Percentiles rank a stretch among this genome's conserved stretches.
These are phyloP conservation scores for Apodospora peruviana DNA, from an alignment of 495 filamentous ascomycete genomes.

Conservation along the genomic window DNA sequence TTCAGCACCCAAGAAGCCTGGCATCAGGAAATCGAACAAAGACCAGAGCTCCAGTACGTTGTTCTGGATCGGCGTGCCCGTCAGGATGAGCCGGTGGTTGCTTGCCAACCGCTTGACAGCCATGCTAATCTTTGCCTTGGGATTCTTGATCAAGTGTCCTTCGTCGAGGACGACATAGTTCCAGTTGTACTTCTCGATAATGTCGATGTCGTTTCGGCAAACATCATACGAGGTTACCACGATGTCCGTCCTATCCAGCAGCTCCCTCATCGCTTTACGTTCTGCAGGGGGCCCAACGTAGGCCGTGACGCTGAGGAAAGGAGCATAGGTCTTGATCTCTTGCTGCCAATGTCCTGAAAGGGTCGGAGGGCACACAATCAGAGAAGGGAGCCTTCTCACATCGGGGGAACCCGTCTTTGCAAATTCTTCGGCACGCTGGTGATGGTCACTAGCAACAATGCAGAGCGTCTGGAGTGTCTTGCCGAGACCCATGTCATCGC, in stretches of 20 bases:
- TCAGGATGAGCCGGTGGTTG: constrained; percentile 93
- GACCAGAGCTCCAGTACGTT: constrained; percentile 97
- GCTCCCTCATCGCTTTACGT: constrained; percentile 59
- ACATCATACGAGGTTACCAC: constrained; percentile 98
- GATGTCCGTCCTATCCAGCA: constrained; percentile 73
- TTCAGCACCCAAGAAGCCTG: constrained; percentile 95
- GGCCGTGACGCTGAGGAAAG: constrained; percentile 80
- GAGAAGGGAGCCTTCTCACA: constrained; percentile 72
- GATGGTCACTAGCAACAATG: constrained; percentile 96
- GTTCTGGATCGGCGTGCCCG: constrained; percentile 97
- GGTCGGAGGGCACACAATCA: constrained; percentile 94
- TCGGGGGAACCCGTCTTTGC: constrained; percentile 71
- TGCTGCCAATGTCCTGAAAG: constrained; percentile 99
- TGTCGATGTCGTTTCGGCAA: constrained; percentile 84
- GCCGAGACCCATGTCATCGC: constrained; percentile 98
- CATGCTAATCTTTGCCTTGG: constrained; percentile 84
- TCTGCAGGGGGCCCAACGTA: constrained; percentile 87
- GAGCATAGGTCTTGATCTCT: constrained; percentile 89
- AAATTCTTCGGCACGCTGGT: constrained; percentile 85
- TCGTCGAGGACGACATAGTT: constrained; percentile 98
- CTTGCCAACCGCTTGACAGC: constrained; percentile 84
- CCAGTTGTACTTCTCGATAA: constrained; percentile 80
- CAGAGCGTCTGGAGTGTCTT: constrained; percentile 97
- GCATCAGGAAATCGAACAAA: constrained; percentile 97
- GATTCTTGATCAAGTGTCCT: constrained; percentile 97